Percentiles rank a stretch among this genome's conserved stretches.
Conservation (phyloP, 2,329 filamentous ascomycete species). For the Acrocalymma vagum region DNA sequence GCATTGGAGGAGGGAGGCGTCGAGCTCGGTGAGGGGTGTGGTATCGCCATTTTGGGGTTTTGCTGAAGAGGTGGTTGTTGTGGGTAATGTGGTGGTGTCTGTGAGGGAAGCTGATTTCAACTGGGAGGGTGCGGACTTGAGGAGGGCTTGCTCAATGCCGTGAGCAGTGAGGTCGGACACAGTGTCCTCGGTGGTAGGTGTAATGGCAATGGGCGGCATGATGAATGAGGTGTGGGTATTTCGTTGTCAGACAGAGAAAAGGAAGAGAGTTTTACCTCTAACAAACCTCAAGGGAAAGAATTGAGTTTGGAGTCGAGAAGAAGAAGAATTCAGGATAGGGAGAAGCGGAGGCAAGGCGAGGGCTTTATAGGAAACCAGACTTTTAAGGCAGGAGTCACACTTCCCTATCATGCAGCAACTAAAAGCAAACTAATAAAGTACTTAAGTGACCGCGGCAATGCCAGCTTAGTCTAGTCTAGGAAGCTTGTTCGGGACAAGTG, state of each 20-base stretch:
- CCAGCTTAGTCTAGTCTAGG: too few species aligned
- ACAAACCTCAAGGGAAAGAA: conserved; percentile 8
- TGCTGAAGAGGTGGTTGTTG: conserved; percentile 26
- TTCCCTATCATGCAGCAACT: conserved; percentile 29
- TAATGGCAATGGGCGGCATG: conserved; percentile 44
- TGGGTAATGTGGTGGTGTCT: conserved; percentile 31
- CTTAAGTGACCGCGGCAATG: too few species aligned
- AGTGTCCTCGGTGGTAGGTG: conserved; percentile 36
- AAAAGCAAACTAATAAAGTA: conserved; percentile 7
- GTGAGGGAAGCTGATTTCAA: conserved; percentile 32
- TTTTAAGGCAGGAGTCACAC: conserved; percentile 34
- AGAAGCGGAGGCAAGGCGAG: conserved; percentile 2
- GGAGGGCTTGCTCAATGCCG: conserved; percentile 41
- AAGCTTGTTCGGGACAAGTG: too few species aligned
- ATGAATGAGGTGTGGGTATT: conserved; percentile 7
- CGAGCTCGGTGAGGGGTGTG: conserved; percentile 47
- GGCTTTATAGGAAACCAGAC: conserved; percentile 26
- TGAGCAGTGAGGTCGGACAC: conserved; percentile 39
- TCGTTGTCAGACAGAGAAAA: background rate
- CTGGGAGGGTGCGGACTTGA: conserved; percentile 40
- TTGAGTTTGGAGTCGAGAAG: background rate
- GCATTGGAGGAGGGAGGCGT: conserved; percentile 53
- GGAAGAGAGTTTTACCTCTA: background rate
- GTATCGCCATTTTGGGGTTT: conserved; percentile 19
- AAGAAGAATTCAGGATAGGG: conserved; percentile 1